Conservation (phyloP, 2,329 filamentous ascomycete species). For the Rugonectria rugulosa region DNA sequence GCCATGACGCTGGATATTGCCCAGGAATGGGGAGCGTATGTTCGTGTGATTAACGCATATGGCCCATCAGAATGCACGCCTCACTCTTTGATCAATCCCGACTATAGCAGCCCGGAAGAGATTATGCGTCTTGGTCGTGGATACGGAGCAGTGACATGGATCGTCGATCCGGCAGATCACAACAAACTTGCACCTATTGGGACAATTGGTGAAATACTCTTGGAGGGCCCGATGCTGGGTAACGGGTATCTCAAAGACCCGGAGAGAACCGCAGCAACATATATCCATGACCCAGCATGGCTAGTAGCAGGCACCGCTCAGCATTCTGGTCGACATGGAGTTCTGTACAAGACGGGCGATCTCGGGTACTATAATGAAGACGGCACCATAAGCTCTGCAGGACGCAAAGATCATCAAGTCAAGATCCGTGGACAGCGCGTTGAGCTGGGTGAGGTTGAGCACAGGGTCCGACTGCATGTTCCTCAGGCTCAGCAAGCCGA, state of each 20-base stretch:
- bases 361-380: slow-evolving; percentile 37
- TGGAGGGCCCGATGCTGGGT: neutral
- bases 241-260: neutral
- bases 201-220: neutral
- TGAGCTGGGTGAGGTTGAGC: slow-evolving; percentile 48
- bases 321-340: slow-evolving; percentile 24
- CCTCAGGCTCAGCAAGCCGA: no score
- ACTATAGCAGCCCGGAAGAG: neutral
- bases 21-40: slow-evolving; percentile 25
- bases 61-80: slow-evolving; percentile 26
- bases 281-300: neutral
- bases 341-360: slow-evolving; percentile 23
- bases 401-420: slow-evolving; percentile 60
- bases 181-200: neutral
- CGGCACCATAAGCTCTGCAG: slow-evolving; percentile 48
- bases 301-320: neutral
- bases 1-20: no score
- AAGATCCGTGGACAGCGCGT: slow-evolving; percentile 63
- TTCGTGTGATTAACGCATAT: slow-evolving; percentile 21
- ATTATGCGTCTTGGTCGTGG: neutral
- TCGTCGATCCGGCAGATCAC: slow-evolving; percentile 10
- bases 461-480: slow-evolving; percentile 4
- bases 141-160: neutral
- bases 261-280: neutral
- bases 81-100: neutral